A percentile compares a stretch with the other conserved stretches of the same genome.
Conservation (phyloP, 148 eudicot species). For the Chenopodium suecicum region DNA sequence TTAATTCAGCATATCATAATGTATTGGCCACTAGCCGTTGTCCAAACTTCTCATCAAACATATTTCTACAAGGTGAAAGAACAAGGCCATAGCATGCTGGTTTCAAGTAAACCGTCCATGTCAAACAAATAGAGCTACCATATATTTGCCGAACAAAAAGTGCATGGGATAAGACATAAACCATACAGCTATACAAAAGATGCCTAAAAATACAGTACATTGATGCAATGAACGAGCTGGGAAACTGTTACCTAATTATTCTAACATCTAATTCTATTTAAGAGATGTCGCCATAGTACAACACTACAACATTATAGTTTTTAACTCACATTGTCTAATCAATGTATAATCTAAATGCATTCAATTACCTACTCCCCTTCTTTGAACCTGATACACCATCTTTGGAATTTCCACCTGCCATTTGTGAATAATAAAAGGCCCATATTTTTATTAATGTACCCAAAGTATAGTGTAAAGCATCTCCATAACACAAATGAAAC, state of each 20-base stretch:
- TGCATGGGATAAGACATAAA: not conserved
- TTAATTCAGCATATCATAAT: too few relatives aligned
- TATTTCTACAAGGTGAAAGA: not conserved
- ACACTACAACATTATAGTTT: slow-evolving; percentile 34
- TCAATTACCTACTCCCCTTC: slow-evolving; percentile 99
- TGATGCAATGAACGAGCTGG: not conserved
- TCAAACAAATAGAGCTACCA: not conserved
- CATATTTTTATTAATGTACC: slow-evolving; percentile 82
- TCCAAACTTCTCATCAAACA: not conserved
- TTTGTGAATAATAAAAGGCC: slow-evolving; percentile 91
- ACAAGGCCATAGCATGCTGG: not conserved
- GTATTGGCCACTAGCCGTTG: too few relatives aligned
- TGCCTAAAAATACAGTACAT: slow-evolving; percentile 5
- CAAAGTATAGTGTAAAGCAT: slow-evolving; percentile 52
- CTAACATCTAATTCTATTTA: slow-evolving; percentile 31
- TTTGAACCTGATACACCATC: slow-evolving; percentile 99
- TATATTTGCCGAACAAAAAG: not conserved
- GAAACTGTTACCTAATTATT: not conserved
- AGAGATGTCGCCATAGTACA: slow-evolving; percentile 27
- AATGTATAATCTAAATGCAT: slow-evolving; percentile 73
- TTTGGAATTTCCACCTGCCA: slow-evolving; percentile 99
- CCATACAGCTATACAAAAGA: not conserved
- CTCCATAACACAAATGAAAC: slow-evolving; percentile 40
- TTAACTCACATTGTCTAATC: slow-evolving; percentile 43
- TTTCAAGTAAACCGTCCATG: not conserved